Evolutionary conservation across 192 early-diverging fungal species (phyloP).

Genomic region (Thoreauomyces humboldtii): DNA sequence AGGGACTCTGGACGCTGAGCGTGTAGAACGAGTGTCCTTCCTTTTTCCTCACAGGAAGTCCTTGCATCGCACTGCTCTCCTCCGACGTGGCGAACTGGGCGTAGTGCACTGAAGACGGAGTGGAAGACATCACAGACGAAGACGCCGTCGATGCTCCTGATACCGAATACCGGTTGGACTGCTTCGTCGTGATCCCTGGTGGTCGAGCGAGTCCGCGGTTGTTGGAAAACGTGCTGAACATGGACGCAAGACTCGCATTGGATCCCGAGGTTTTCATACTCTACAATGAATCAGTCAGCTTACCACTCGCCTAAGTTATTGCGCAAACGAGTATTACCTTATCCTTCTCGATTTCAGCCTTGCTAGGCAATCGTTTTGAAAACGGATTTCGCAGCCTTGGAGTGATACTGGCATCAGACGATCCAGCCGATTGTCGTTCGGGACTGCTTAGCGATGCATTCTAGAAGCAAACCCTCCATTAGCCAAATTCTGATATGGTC

Average conservation of each 20-base stretch:
- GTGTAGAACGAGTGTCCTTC: slow-evolving; percentile 29
- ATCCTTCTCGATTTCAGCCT: too few species aligned
- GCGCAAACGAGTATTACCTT: too few species aligned
- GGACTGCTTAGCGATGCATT: too few species aligned
- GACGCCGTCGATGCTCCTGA: slow-evolving; percentile 25
- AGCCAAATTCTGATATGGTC: too few species aligned
- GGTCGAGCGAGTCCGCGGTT: slow-evolving; percentile 9
- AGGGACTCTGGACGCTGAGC: slow-evolving; percentile 12
- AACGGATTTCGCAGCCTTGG: slow-evolving; percentile 10
- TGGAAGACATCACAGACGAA: slow-evolving; percentile 15
- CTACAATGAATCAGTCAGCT: too few species aligned
- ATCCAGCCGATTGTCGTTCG: too few species aligned
- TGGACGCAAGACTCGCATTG: slow-evolving; percentile 20
- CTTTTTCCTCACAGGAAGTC: slow-evolving; percentile 17
- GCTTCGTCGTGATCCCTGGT: neutral
- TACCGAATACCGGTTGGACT: slow-evolving; percentile 12
- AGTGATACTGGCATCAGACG: too few species aligned
- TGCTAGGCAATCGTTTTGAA: too few species aligned
- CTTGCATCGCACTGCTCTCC: neutral
- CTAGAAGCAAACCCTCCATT: too few species aligned
- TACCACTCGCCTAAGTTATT: too few species aligned
- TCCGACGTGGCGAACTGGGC: neutral
- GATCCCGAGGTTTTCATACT: slow-evolving; percentile 14
- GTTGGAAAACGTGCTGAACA: slow-evolving; percentile 26
- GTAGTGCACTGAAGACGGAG: slow-evolving; percentile 12